A percentile compares a stretch with the other conserved stretches of the same genome.
Conservation (phyloP, 306 rosid species). For the Sphenostylis stenocarpa region DNA sequence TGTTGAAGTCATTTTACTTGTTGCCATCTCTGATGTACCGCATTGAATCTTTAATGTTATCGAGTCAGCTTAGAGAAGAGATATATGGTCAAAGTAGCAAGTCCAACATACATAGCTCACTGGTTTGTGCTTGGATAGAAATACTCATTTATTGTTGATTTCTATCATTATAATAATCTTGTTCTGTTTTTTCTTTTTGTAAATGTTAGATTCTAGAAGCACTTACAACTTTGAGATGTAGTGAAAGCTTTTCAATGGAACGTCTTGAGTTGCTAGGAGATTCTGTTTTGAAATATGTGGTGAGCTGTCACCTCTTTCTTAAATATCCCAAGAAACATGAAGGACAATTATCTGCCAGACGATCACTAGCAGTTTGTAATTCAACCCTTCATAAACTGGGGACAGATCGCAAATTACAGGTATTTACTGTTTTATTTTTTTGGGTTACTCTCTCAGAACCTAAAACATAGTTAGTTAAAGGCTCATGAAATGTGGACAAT, state of each 20-base stretch:
- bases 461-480: neutral
- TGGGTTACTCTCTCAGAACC: conserved; percentile 7
- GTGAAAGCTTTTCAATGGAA: conserved; percentile 83
- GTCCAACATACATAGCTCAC: conserved; percentile 57
- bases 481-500: neutral
- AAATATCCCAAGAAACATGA: conserved; percentile 75
- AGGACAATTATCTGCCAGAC: conserved; percentile 66
- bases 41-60: conserved; percentile 78
- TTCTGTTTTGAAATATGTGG: conserved; percentile 79
- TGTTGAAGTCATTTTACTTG: conserved; percentile 71
- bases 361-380: conserved; percentile 59
- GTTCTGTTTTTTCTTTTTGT: conserved; percentile 22
- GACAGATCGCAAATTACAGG: conserved; percentile 71
- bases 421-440: conserved; percentile 22
- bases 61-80: conserved; percentile 86
- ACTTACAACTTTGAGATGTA: conserved; percentile 76
- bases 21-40: conserved; percentile 88
- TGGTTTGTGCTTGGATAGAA: conserved; percentile 53
- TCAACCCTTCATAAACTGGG: conserved; percentile 74
- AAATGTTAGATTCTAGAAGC: conserved; percentile 78
- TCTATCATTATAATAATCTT: conserved; percentile 3
- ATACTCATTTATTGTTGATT: neutral
- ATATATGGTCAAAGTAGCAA: conserved; percentile 46
- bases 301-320: conserved; percentile 84
- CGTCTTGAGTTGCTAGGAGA: conserved; percentile 98